phyloP scores from a whole-genome alignment of 495 filamentous ascomycete genomes.

The Pseudomonodictys pantanalensis region DNA sequence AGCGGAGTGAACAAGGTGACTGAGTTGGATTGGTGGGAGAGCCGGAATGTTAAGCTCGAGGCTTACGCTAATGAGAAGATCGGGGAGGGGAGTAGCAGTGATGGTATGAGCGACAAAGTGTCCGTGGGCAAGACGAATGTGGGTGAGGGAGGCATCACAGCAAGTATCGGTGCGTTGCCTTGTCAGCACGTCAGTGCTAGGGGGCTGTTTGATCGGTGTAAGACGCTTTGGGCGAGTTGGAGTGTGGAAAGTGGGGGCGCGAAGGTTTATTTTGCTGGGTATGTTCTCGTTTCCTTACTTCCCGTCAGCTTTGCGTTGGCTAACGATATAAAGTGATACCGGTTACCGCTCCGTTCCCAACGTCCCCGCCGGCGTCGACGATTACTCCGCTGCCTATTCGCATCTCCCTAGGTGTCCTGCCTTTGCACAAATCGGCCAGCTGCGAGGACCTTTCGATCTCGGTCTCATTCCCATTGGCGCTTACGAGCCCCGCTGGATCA shows the following conservation, averaged over 20 bases:
- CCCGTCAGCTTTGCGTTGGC: background rate
- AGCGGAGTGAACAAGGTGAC: conserved; percentile 69
- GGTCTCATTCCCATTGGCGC: conserved; percentile 95
- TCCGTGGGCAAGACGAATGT: background rate
- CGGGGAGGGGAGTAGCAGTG: background rate
- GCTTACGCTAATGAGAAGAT: conserved; percentile 2
- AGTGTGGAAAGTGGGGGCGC: conserved; percentile 71
- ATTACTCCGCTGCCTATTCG: conserved; percentile 67
- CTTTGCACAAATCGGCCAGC: conserved; percentile 80
- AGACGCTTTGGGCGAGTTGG: conserved; percentile 88
- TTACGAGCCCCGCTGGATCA: conserved; percentile 67
- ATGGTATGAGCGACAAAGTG: no score
- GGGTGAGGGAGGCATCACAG: conserved; percentile 53
- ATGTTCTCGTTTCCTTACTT: conserved; percentile 16
- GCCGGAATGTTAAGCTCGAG: conserved; percentile 64
- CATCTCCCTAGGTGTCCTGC: conserved; percentile 79
- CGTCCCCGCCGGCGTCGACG: conserved; percentile 60
- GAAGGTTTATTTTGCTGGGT: conserved; percentile 71
- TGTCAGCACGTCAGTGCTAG: conserved; percentile 81
- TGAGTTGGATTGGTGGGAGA: conserved; percentile 96
- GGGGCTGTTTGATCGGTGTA: conserved; percentile 61
- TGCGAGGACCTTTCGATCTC: conserved; percentile 84
- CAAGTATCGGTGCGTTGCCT: conserved; percentile 77
- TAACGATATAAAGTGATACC: conserved; percentile 46
- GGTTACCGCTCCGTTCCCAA: conserved; percentile 83